Conservation (phyloP, 2,329 filamentous ascomycete genomes). For the Thermothelomyces thermophilus region DNA sequence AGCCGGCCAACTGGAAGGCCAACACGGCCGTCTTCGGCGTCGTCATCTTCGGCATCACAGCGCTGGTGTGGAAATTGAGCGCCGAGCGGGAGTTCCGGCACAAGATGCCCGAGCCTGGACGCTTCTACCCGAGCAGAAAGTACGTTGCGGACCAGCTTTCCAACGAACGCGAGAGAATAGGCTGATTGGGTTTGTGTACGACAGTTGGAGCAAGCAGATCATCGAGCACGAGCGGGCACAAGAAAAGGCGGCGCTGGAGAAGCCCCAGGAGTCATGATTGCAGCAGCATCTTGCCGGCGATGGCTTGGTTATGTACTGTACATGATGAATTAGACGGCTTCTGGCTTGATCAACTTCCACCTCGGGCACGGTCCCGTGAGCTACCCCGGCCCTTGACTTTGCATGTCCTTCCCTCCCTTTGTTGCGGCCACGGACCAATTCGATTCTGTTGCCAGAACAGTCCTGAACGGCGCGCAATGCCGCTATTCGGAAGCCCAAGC, state of each 20-base stretch:
- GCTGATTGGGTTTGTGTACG: neutral
- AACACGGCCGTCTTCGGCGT: slow-evolving; percentile 57
- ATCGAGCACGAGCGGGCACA: slow-evolving; percentile 39
- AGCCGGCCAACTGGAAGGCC: slow-evolving; percentile 87
- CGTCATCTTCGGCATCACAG: slow-evolving; percentile 53
- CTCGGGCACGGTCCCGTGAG: too few species aligned
- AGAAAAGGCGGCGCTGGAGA: slow-evolving; percentile 21
- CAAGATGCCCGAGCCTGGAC: slow-evolving; percentile 69
- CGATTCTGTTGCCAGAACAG: too few species aligned
- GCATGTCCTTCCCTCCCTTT: too few species aligned
- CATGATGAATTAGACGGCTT: slow-evolving; percentile 2
- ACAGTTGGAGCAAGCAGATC: slow-evolving; percentile 41
- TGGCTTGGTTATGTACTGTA: slow-evolving; percentile 9
- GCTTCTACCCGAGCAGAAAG: slow-evolving; percentile 85
- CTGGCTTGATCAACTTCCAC: neutral
- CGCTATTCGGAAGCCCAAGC: too few species aligned
- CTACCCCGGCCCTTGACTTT: too few species aligned
- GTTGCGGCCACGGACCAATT: neutral
- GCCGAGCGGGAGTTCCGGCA: slow-evolving; percentile 66
- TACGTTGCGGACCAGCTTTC: slow-evolving; percentile 42
- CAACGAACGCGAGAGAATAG: neutral
- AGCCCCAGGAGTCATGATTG: slow-evolving; percentile 18
- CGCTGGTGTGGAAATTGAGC: slow-evolving; percentile 62
- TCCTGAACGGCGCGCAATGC: too few species aligned
- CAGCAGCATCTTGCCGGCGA: neutral